Base-by-base conservation (phyloP, 345 rosid genomes). In the Salix koriyanagi region DNA sequence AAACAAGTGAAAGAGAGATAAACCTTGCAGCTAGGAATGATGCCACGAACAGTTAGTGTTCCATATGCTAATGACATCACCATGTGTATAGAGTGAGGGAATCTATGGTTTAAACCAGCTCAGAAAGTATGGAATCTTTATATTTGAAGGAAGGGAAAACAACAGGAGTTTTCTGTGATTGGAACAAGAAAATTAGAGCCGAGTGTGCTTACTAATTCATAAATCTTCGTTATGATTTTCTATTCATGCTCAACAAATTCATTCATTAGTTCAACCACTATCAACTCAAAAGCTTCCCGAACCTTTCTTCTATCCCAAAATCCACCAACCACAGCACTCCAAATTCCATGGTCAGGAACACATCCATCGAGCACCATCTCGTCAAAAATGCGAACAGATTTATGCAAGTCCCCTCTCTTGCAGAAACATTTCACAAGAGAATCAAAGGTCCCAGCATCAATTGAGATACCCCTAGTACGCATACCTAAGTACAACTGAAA, bases 331-430 rank as follows among this genome's bases (percentile, higher is more conserved):
- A 91, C 61, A 54, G 72, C 67, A 67, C 44, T 80, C 99, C 97
- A 93, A 42, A 76, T 85, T 80, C 80, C 90, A 81, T 78, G 79
- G 12, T 80, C 84, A 34, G 93, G 91, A 62, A 83, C 77, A 74
- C 91, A 89, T 61, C 97, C 97, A 77, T 95, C 97, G 66, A 37
- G 30, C 46, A 87, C 83, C 91, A 90, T 89, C 76, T 93, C 96
- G 42, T 91, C 82, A n/a, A 90, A 73, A 81, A 91, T 77, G 34
- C 82, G 88, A 80, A 80, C 81, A 68, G 87, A 92, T 84, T 88
- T 91, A n/a, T 88, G 83, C 67, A 83, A 61, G 79, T 91, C 92
- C 18, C 90, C 89, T 75, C 87, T 89, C 81, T 84, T 77, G 67
- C 85, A 86, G 75, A 91, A 86, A 81, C 79, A 83, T 80, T 86